These are phyloP conservation scores for Fusarium tupiense DNA, from an alignment of 2,329 filamentous ascomycete genomes.

Conservation along the genomic window DNA sequence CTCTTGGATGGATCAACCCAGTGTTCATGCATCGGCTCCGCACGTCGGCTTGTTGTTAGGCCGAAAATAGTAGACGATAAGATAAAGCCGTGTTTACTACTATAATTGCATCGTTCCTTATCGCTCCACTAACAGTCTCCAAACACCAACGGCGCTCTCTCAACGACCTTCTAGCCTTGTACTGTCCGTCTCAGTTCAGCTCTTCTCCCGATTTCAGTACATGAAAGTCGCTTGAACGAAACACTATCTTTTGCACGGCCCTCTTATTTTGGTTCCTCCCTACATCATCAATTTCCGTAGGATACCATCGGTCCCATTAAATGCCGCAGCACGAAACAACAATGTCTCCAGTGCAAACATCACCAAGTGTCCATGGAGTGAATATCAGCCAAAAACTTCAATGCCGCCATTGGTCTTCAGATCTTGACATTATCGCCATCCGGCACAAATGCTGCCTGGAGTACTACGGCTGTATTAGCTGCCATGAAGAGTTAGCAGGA, in stretches of 20 bases:
- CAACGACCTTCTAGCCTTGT: no score
- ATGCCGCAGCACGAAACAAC: background rate
- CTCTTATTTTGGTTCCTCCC: accelerated
- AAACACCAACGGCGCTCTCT: background rate
- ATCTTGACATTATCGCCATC: constrained; percentile 15
- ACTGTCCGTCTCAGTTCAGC: background rate
- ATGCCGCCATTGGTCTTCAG: constrained; percentile 14
- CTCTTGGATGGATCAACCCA: background rate
- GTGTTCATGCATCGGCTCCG: no score
- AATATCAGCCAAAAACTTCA: constrained; percentile 3
- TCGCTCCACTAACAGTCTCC: background rate
- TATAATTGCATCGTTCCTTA: background rate
- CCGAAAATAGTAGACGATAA: background rate
- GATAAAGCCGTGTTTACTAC: accelerated
- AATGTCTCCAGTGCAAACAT: background rate
- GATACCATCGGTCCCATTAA: background rate
- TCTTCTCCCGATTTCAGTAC: background rate
- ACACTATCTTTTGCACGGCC: background rate
- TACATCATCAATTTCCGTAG: background rate
- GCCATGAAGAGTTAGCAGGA: constrained; percentile 8
- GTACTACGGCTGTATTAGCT: constrained; percentile 25
- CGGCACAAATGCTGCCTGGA: constrained; percentile 14
- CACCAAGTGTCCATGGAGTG: background rate
- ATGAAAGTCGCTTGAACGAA: background rate
- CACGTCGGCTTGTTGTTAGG: background rate